Conservation (phyloP, 306 rosid genomes). For the Calophaca sinica region DNA sequence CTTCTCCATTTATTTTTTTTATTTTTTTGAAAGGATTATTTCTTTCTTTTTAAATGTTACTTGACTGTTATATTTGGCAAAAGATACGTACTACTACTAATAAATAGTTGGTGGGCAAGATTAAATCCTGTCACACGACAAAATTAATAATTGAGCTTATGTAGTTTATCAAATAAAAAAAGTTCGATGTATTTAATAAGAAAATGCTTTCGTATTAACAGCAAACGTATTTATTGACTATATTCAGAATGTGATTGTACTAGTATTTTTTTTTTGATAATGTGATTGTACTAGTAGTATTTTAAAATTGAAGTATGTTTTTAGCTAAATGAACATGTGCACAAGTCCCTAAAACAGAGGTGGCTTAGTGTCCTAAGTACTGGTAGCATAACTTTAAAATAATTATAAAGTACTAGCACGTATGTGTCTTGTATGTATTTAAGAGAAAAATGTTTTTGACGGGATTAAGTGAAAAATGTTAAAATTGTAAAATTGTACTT, state of each 20-base stretch:
- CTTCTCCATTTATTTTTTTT: neutral
- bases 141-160: constrained; percentile 43
- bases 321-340: constrained; percentile 36
- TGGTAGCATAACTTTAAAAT: constrained; percentile 20
- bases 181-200: neutral
- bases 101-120: constrained; percentile 36
- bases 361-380: constrained; percentile 30
- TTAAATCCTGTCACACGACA: constrained; percentile 39
- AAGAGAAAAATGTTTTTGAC: neutral
- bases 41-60: constrained; percentile 37
- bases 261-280: constrained; percentile 40
- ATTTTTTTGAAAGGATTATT: no score
- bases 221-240: constrained; percentile 35
- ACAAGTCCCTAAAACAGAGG: constrained; percentile 36
- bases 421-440: constrained; percentile 20
- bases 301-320: constrained; percentile 12
- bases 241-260: constrained; percentile 31
- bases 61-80: constrained; percentile 35
- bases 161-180: constrained; percentile 26
- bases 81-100: constrained; percentile 19
- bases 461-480: no score
- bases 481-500: no score
- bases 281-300: constrained; percentile 28
- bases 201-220: neutral
- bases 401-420: constrained; percentile 12